Percentiles rank a stretch among this genome's conserved stretches.
These are phyloP conservation scores for Aspergillus cejpii DNA, from an alignment of 2,329 filamentous ascomycete genomes.

Conservation along the genomic window DNA sequence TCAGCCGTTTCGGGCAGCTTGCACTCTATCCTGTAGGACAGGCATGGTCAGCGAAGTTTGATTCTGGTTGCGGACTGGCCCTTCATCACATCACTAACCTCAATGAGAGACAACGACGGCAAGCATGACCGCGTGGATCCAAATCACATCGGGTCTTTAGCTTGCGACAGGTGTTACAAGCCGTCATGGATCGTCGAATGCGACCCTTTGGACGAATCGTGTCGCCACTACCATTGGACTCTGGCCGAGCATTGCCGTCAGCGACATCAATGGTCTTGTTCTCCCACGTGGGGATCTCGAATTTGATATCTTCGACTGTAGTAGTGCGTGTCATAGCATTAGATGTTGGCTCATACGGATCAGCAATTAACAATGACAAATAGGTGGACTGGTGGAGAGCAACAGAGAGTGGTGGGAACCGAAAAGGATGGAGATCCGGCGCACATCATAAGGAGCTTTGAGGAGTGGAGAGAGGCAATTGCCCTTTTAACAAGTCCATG, in stretches of 20 bases:
- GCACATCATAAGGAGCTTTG: conserved; percentile 7
- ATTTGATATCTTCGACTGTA: conserved; percentile 13
- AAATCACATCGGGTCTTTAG: conserved; percentile 35
- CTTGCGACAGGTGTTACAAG: conserved; percentile 35
- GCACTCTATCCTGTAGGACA: conserved; percentile 27
- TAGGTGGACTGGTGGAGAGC: conserved; percentile 1
- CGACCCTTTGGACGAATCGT: conserved; percentile 25
- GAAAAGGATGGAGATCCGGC: conserved; percentile 2
- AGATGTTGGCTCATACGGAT: conserved; percentile 2
- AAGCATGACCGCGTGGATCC: conserved; percentile 32
- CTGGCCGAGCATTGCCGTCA: conserved; percentile 21
- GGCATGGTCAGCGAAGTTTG: conserved; percentile 3
- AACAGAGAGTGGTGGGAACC: conserved; percentile 4
- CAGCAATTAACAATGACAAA: conserved; percentile 9
- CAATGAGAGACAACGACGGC: conserved; percentile 33
- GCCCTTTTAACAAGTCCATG: conserved; percentile 15
- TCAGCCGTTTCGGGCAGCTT: conserved; percentile 32
- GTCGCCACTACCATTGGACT: conserved; percentile 21
- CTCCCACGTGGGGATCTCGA: conserved; percentile 23
- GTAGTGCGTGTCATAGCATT: conserved; percentile 26
- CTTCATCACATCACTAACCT: too few relatives aligned
- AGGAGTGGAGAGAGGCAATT: conserved; percentile 8
- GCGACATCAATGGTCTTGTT: conserved; percentile 20
- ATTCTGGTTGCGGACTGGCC: too few relatives aligned
- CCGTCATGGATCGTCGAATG: conserved; percentile 34